Base-by-base conservation (phyloP, 192 early-diverging fungal genomes). In the Rhizophagus prolifer region DNA sequence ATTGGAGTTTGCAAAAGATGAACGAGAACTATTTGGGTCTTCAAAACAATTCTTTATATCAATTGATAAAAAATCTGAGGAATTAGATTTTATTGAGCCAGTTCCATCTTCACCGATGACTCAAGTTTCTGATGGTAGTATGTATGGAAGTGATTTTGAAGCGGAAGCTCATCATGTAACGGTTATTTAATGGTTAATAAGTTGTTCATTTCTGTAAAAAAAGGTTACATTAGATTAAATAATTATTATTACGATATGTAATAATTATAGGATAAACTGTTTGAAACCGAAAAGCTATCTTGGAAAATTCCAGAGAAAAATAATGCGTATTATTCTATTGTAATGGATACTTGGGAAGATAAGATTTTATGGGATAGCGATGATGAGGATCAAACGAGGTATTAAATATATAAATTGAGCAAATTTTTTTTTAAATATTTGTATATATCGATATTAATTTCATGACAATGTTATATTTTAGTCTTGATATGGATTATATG, bases 291-390 rank as follows among this genome's bases (percentile, higher is more conserved):
- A 68, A 60, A 83, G 76, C 58, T 76, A 61, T 62, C 63, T 44
- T 63, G 83, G 80, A 72, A 75, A 80, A 81, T 84, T 72, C 79
- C 87, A 74, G 60, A 73, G 68, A 59, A 79, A 75, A 41, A 50
- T 6, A 79, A 77, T 30, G 81, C 88, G n/a, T 89, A 86, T 80
- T 84, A 88, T 70, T 88, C 94, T 9, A 80, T 96, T 50, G 87
- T 93, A 62, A 82, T 96, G 47, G 93, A 94, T 47, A 73, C 80
- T 31, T 98, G 96, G 96, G 94, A 98, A 76, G 88, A 93, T 28
- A 81, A 89, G 8, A 91, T 98, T 60, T 64, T 93, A 21, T 98
- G 96, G 96, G 81, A 86, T 30, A 87, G 84, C 63, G 82, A 82
- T 34, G 85, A 89, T 34, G 74, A 68, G 4, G 13, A 64, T 13